phyloP scores from a whole-genome alignment of 108 stramenopile species.

The Cyclostephanos invisitatus region DNA sequence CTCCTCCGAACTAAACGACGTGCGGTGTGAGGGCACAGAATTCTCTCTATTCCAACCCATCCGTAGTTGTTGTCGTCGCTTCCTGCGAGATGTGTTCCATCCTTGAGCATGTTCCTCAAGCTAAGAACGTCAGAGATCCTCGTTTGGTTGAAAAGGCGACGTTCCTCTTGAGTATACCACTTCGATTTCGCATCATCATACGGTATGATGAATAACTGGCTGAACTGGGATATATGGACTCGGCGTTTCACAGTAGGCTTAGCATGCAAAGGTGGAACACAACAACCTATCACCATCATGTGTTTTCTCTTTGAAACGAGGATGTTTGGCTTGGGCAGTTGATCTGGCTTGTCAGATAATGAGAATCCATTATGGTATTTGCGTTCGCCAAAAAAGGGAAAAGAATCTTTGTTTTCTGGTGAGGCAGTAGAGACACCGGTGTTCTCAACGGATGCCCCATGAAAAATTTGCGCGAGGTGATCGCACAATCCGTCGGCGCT shows the following conservation, averaged over 20 bases:
- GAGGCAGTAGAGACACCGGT: too few species aligned
- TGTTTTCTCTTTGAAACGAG: too few species aligned
- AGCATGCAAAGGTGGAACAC: too few species aligned
- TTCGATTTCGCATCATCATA: neutral
- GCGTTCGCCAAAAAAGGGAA: too few species aligned
- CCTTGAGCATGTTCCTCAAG: neutral
- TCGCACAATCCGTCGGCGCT: too few species aligned
- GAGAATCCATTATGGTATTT: too few species aligned
- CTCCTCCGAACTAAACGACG: neutral
- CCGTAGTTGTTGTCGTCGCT: neutral
- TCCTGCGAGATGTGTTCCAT: neutral
- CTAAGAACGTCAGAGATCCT: neutral
- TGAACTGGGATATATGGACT: neutral
- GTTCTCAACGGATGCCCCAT: too few species aligned
- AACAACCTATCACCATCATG: too few species aligned
- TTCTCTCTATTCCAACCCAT: neutral
- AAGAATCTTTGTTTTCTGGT: too few species aligned
- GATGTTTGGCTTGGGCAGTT: too few species aligned
- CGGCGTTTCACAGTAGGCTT: neutral
- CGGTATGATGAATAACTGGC: neutral
- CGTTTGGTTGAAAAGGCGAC: neutral
- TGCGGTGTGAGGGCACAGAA: neutral
- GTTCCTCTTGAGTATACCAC: constrained; percentile 1
- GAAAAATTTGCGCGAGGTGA: too few species aligned
- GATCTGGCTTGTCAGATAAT: too few species aligned